Conservation (phyloP, 768 basidiomycete species). For the Boletellus ananiceps region DNA sequence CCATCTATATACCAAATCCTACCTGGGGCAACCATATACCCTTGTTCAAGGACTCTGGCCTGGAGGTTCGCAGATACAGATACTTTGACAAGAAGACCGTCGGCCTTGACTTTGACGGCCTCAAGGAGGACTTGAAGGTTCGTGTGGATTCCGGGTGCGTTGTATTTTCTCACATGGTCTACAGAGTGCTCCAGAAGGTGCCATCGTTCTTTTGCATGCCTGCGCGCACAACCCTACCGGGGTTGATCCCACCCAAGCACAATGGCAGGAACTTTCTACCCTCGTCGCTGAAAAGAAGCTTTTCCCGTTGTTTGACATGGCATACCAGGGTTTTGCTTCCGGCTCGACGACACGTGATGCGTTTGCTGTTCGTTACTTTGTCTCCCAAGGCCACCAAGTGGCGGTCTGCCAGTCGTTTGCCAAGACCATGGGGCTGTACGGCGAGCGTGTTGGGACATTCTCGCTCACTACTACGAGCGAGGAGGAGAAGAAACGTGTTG, state of each 20-base stretch:
- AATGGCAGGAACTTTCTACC: slow-evolving; percentile 90
- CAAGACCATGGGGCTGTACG: slow-evolving; percentile 99
- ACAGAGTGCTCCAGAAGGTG: slow-evolving; percentile 66
- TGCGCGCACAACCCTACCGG: slow-evolving; percentile 99
- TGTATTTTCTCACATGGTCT: slow-evolving; percentile 8
- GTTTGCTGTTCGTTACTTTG: slow-evolving; percentile 92
- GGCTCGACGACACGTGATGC: slow-evolving; percentile 89
- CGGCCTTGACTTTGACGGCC: slow-evolving; percentile 86
- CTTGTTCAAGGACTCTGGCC: slow-evolving; percentile 89
- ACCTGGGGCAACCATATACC: slow-evolving; percentile 98
- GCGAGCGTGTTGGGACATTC: slow-evolving; percentile 97
- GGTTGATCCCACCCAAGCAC: slow-evolving; percentile 87
- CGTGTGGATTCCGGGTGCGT: slow-evolving; percentile 18
- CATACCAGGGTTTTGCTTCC: slow-evolving; percentile 98
- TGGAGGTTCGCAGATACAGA: slow-evolving; percentile 88
- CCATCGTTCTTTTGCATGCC: slow-evolving; percentile 89
- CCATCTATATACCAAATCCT: slow-evolving; percentile 87
- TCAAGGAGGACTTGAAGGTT: slow-evolving; percentile 84
- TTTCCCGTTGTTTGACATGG: slow-evolving; percentile 99
- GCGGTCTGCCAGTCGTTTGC: slow-evolving; percentile 95
- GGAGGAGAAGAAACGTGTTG: slow-evolving; percentile 80
- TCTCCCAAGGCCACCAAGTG: slow-evolving; percentile 83
- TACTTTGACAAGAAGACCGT: slow-evolving; percentile 94
- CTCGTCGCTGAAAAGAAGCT: slow-evolving; percentile 83
- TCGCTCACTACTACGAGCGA: slow-evolving; percentile 67